These are phyloP conservation scores for Wilcoxina mikolae DNA, from an alignment of 495 filamentous ascomycete genomes.

Conservation along the genomic window DNA sequence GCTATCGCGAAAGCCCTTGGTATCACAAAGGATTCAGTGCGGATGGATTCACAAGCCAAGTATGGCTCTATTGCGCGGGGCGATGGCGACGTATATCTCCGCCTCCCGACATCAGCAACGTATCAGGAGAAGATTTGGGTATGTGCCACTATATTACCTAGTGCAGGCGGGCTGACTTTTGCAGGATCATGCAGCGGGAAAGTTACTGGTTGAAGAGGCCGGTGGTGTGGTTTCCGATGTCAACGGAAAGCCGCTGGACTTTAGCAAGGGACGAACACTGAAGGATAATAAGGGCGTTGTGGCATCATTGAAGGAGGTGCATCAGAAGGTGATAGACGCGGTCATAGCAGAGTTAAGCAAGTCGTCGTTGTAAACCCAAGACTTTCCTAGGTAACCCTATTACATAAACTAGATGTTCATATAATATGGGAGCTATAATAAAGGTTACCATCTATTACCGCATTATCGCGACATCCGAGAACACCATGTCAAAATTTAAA, in stretches of 20 bases:
- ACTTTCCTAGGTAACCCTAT: too few species aligned
- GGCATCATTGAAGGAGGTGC: slow-evolving; percentile 61
- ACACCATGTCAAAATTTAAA: too few species aligned
- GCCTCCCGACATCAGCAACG: slow-evolving; percentile 63
- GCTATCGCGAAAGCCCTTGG: slow-evolving; percentile 70
- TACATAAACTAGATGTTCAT: too few species aligned
- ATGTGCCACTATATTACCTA: neutral
- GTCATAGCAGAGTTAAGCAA: slow-evolving; percentile 59
- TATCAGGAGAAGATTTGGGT: slow-evolving; percentile 98
- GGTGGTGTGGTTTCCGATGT: slow-evolving; percentile 84
- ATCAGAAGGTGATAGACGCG: slow-evolving; percentile 60
- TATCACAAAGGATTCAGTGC: slow-evolving; percentile 69
- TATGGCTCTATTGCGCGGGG: slow-evolving; percentile 93
- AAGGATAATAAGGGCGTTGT: slow-evolving; percentile 83
- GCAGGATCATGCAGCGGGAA: slow-evolving; percentile 83
- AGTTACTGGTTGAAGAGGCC: slow-evolving; percentile 84
- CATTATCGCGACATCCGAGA: too few species aligned
- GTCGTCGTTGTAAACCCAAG: slow-evolving; percentile 10
- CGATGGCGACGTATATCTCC: slow-evolving; percentile 84
- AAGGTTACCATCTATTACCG: too few species aligned
- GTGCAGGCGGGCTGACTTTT: neutral
- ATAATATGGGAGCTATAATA: too few species aligned
- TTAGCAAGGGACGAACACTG: slow-evolving; percentile 72
- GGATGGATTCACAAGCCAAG: slow-evolving; percentile 96
- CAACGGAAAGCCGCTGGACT: slow-evolving; percentile 64